phyloP scores from a whole-genome alignment of 805 yeast species.

The Kregervanrija pseudodelftensis region DNA sequence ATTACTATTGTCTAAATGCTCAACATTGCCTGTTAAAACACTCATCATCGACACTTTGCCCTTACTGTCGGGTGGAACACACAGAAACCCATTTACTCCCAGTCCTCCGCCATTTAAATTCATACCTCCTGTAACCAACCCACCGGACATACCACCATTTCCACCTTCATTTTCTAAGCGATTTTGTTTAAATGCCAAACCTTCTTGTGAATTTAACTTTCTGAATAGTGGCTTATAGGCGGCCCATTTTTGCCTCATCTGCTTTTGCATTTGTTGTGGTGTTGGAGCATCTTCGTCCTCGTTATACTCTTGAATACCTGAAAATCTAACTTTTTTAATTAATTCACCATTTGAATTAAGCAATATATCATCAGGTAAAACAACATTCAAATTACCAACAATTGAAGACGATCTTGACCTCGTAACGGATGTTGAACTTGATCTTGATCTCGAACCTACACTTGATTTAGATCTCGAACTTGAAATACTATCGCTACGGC shows the following conservation, averaged over 20 bases:
- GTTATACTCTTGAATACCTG: constrained; percentile 43
- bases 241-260: constrained; percentile 29
- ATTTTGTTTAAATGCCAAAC: constrained; percentile 28
- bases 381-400: constrained; percentile 20
- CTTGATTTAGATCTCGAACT: constrained; percentile 18
- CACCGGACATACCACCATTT: constrained; percentile 11
- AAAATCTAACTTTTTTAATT: constrained; percentile 42
- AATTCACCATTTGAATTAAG: constrained; percentile 14
- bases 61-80: constrained; percentile 5
- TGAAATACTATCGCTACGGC: constrained; percentile 3
- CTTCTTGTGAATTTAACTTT: constrained; percentile 30
- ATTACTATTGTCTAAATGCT: neutral
- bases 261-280: constrained; percentile 28
- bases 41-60: constrained; percentile 29
- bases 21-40: constrained; percentile 11
- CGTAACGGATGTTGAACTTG: neutral
- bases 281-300: constrained; percentile 53
- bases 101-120: constrained; percentile 2
- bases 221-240: constrained; percentile 26
- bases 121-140: constrained; percentile 2
- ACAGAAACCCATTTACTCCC: constrained; percentile 2
- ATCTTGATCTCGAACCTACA: constrained; percentile 9
- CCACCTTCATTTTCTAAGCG: constrained; percentile 10
- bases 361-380: constrained; percentile 10
- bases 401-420: constrained; percentile 4